phyloP scores from a whole-genome alignment of 176 grass and related monocot genomes.

The Zoysia pacifica region DNA sequence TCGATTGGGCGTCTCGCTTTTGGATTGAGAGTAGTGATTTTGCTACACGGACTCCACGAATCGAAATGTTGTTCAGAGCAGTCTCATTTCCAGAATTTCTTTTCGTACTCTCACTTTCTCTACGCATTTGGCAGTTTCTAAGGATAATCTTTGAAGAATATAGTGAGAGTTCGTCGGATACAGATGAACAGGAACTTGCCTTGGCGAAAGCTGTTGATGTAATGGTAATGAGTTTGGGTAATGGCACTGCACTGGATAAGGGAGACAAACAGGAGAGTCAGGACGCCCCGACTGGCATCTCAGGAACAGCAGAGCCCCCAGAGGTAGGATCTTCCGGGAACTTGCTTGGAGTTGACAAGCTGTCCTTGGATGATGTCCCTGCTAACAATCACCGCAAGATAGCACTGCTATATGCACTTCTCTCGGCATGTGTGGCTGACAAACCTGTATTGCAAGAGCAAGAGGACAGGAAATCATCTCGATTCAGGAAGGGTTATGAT shows the following conservation, averaged over 20 bases:
- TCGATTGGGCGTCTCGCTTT: background rate
- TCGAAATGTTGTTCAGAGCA: background rate
- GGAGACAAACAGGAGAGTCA: slow-evolving; percentile 10
- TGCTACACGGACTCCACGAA: background rate
- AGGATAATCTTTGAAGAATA: slow-evolving; percentile 83
- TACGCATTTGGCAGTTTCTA: slow-evolving; percentile 52
- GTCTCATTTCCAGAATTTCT: background rate
- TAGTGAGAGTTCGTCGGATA: slow-evolving; percentile 52
- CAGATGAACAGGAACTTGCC: slow-evolving; percentile 61
- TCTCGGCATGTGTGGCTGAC: slow-evolving; percentile 85
- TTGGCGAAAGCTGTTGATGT: slow-evolving; percentile 70
- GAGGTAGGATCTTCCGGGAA: slow-evolving; percentile 28
- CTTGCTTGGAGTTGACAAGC: slow-evolving; percentile 41
- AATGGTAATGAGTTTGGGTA: slow-evolving; percentile 75
- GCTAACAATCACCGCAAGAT: slow-evolving; percentile 61
- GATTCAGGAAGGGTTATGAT: slow-evolving; percentile 89
- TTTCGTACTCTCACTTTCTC: background rate
- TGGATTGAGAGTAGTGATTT: background rate
- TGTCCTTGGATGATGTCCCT: slow-evolving; percentile 53
- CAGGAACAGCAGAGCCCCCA: slow-evolving; percentile 10
- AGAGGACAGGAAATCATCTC: slow-evolving; percentile 58
- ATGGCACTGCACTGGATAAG: background rate
- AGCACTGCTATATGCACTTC: slow-evolving; percentile 64
- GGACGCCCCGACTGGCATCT: background rate
- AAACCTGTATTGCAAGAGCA: slow-evolving; percentile 61